Evolutionary conservation across 108 stramenopile genomes (phyloP).

Genomic region (Schizochytrium sp.): DNA sequence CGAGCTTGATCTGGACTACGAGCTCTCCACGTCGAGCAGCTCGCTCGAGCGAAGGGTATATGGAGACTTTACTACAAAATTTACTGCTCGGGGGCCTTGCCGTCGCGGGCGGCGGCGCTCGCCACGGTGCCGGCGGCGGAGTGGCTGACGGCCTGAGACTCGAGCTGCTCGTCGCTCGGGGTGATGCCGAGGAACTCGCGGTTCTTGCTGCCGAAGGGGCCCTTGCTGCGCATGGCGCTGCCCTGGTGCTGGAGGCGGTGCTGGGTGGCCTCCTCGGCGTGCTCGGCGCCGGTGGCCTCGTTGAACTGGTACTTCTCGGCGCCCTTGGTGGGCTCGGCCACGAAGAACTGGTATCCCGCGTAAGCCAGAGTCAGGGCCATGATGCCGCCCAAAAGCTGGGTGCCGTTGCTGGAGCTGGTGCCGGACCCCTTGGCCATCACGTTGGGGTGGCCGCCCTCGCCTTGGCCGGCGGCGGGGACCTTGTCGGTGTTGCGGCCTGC

Average conservation of each 20-base stretch:
- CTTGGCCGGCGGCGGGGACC: constrained; percentile 46
- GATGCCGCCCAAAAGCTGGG: not conserved
- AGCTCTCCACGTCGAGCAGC: too few species aligned
- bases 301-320: constrained; percentile 43
- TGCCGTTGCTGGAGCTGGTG: not conserved
- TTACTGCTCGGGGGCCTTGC: constrained; percentile 28
- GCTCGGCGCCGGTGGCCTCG: constrained; percentile 23
- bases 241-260: constrained; percentile 34
- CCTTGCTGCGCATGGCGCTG: constrained; percentile 42
- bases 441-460: constrained; percentile 51
- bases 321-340: not conserved
- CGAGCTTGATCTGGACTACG: too few species aligned
- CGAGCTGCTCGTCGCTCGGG: constrained; percentile 30
- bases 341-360: constrained; percentile 14
- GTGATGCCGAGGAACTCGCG: constrained; percentile 36
- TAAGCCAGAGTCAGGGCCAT: not conserved
- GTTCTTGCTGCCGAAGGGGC: constrained; percentile 40
- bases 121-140: constrained; percentile 32
- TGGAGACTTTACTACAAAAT: too few species aligned
- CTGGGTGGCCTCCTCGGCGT: constrained; percentile 17
- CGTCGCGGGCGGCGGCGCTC: constrained; percentile 36
- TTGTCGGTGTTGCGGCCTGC: constrained; percentile 13
- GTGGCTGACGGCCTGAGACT: constrained; percentile 4
- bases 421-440: constrained; percentile 14
- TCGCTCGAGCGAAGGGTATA: too few species aligned